These are phyloP conservation scores for Mucor racemosus DNA, from an alignment of 371 early-diverging fungal genomes.

Conservation along the genomic window DNA sequence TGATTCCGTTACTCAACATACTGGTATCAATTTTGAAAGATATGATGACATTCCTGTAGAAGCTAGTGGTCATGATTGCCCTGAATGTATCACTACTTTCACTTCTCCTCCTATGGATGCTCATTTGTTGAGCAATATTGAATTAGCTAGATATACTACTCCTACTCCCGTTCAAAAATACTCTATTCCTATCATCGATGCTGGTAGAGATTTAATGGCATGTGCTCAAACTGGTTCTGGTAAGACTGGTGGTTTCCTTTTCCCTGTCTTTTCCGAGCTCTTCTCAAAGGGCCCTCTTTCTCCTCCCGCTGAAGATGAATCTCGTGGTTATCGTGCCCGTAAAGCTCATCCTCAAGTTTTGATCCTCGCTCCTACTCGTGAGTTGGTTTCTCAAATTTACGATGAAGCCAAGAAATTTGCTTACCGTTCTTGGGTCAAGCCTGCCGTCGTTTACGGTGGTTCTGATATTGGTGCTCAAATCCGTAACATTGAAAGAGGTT, in stretches of 20 bases:
- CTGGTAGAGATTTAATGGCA: slow-evolving; percentile 73
- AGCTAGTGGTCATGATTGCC: slow-evolving; percentile 77
- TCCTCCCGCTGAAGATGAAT: slow-evolving; percentile 39
- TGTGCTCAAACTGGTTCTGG: slow-evolving; percentile 88
- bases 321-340: slow-evolving; percentile 1
- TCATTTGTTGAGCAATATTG: slow-evolving; percentile 74
- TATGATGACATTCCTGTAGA: slow-evolving; percentile 98
- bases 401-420: slow-evolving; percentile 82
- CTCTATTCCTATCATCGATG: slow-evolving; percentile 69
- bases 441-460: slow-evolving; percentile 97
- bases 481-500: slow-evolving; percentile 87
- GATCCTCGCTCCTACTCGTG: slow-evolving; percentile 54
- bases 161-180: slow-evolving; percentile 80
- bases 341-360: slow-evolving; percentile 48
- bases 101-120: slow-evolving; percentile 76
- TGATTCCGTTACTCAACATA: slow-evolving; percentile 68
- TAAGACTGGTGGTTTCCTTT: slow-evolving; percentile 75
- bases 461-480: slow-evolving; percentile 93
- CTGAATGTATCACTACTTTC: slow-evolving; percentile 39
- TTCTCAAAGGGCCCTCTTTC: slow-evolving; percentile 74
- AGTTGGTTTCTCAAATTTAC: slow-evolving; percentile 49
- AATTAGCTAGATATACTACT: slow-evolving; percentile 57
- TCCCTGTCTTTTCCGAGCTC: slow-evolving; percentile 58
- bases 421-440: slow-evolving; percentile 88
- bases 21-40: slow-evolving; percentile 97